Conservation (phyloP, 2,329 filamentous ascomycete species). For the Sporothrix brunneoviolacea region DNA sequence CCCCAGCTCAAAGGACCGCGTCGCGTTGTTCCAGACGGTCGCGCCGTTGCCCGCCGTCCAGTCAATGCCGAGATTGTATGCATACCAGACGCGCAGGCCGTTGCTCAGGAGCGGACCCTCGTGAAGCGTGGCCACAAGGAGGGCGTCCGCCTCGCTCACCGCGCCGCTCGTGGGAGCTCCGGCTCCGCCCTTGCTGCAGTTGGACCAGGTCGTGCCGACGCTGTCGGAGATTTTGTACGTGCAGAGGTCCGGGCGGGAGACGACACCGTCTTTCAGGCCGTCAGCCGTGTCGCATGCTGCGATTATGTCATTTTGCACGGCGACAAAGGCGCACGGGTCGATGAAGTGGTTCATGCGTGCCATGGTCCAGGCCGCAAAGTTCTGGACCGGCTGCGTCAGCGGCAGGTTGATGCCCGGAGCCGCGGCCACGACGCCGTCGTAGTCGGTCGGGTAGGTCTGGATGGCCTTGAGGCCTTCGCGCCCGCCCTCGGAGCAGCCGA, state of each 20-base stretch:
- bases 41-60: background rate
- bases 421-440: background rate
- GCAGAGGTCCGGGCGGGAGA: background rate
- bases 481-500: background rate
- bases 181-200: background rate
- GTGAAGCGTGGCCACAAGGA: background rate
- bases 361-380: conserved; percentile 1
- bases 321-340: conserved; percentile 1
- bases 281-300: background rate
- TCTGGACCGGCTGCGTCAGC: background rate
- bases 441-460: background rate
- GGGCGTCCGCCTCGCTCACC: background rate
- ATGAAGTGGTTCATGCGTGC: background rate
- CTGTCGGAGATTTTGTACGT: background rate
- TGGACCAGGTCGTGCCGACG: background rate
- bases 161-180: background rate
- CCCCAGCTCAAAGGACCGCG: background rate
- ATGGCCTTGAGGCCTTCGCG: conserved; percentile 2
- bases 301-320: background rate
- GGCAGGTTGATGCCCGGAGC: background rate
- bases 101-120: background rate
- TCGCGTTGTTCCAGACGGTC: conserved; percentile 1
- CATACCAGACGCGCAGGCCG: background rate
- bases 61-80: conserved; percentile 1
- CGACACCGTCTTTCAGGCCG: background rate